Conservation (phyloP, 2,329 filamentous ascomycete species). For the Nothophaeocryptopus gaeumannii region DNA sequence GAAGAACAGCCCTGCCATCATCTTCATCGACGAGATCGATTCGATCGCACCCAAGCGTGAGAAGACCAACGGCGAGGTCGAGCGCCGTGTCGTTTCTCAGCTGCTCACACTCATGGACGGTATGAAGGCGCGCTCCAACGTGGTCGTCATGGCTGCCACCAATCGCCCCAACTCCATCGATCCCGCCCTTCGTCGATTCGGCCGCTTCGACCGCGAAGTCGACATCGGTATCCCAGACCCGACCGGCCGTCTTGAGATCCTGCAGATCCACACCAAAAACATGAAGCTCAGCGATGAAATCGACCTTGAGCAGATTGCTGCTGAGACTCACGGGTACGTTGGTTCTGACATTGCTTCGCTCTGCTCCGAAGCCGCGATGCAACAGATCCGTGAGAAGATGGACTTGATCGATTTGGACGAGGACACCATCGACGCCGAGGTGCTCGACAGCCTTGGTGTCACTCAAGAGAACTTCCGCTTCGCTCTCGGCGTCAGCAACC, state of each 20-base stretch:
- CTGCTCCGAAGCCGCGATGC: constrained; percentile 98
- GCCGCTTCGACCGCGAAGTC: constrained; percentile 97
- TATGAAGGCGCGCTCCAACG: constrained; percentile 98
- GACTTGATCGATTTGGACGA: constrained; percentile 98
- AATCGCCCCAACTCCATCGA: constrained; percentile 99
- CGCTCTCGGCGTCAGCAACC: constrained; percentile 95
- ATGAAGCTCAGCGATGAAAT: constrained; percentile 99
- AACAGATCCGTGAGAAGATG: constrained; percentile 99
- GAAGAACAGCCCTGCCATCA: constrained; percentile 98
- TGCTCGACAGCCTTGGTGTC: constrained; percentile 94
- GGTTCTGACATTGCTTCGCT: constrained; percentile 97
- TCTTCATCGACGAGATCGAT: constrained; percentile 99
- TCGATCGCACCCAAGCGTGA: constrained; percentile 99
- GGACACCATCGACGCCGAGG: constrained; percentile 97
- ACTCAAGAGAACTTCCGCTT: constrained; percentile 99
- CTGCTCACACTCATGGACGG: constrained; percentile 97
- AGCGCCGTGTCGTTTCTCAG: constrained; percentile 97
- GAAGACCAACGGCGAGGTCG: constrained; percentile 98
- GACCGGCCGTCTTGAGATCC: constrained; percentile 95
- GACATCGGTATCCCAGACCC: constrained; percentile 98
- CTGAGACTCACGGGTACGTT: constrained; percentile 98
- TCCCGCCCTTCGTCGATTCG: constrained; percentile 93
- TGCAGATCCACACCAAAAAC: constrained; percentile 99
- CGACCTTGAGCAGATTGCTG: constrained; percentile 91
- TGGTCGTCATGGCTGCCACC: constrained; percentile 98